phyloP scores from a whole-genome alignment of 345 rosid species.

The Lepidium didymum region DNA sequence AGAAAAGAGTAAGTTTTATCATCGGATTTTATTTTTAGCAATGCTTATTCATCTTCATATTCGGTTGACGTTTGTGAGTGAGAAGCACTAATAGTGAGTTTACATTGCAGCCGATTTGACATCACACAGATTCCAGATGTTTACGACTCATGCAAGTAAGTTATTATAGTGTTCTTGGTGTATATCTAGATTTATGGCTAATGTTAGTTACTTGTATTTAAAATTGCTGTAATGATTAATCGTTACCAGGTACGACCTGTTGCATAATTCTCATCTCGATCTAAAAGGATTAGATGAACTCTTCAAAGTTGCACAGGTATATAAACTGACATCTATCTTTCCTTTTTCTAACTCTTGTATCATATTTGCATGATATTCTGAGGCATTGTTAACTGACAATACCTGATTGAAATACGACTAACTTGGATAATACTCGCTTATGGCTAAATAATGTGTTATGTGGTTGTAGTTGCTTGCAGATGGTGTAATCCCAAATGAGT shows the following conservation, averaged over 20 bases:
- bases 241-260: constrained; percentile 74
- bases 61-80: not conserved
- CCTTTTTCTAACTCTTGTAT: constrained; percentile 33
- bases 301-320: constrained; percentile 98
- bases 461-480: constrained; percentile 85
- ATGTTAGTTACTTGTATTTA: not conserved
- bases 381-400: not conserved
- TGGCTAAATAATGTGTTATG: constrained; percentile 13
- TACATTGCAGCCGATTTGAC: constrained; percentile 82
- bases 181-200: not conserved
- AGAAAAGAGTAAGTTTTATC: constrained; percentile 68
- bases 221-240: not conserved
- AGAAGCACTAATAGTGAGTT: constrained; percentile 14
- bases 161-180: not conserved
- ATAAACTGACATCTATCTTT: not conserved
- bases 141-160: constrained; percentile 99
- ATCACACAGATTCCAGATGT: constrained; percentile 98
- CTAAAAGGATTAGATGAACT: constrained; percentile 84
- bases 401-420: not conserved
- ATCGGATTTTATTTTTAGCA: not conserved
- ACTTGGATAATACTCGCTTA: not conserved
- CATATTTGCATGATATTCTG: not conserved
- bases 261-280: constrained; percentile 97
- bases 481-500: constrained; percentile 98
- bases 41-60: not conserved